Conservation (phyloP, 352 stramenopile genomes). For the Phytophthora pisi region DNA sequence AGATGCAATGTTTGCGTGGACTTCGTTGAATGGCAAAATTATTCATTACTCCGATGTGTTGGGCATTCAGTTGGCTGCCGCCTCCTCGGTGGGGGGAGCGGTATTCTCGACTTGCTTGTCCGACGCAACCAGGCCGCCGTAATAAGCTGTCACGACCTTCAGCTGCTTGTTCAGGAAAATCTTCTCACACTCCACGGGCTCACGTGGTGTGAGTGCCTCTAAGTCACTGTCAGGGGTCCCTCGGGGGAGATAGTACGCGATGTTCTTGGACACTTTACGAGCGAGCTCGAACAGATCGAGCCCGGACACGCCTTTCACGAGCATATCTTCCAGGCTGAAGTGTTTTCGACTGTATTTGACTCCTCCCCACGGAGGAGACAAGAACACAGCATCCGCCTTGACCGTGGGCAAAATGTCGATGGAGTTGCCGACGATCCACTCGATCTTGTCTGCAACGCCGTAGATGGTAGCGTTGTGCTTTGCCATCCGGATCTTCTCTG, state of each 20-base stretch:
- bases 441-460: constrained; percentile 89
- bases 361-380: constrained; percentile 92
- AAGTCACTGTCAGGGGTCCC: constrained; percentile 63
- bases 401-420: constrained; percentile 79
- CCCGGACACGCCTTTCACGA: constrained; percentile 63
- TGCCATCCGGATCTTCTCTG: constrained; percentile 88
- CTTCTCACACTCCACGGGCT: constrained; percentile 76
- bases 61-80: too few species aligned
- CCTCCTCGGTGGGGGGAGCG: too few species aligned
- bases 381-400: constrained; percentile 88
- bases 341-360: constrained; percentile 70
- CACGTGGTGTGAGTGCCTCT: constrained; percentile 50
- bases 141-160: constrained; percentile 87
- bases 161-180: constrained; percentile 82
- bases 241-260: constrained; percentile 86
- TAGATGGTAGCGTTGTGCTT: constrained; percentile 93
- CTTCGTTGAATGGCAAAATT: background rate
- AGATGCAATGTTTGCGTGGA: constrained; percentile 10
- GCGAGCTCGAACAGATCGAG: constrained; percentile 70
- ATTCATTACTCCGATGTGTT: background rate
- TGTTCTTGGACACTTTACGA: constrained; percentile 63
- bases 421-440: constrained; percentile 92
- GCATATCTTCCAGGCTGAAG: constrained; percentile 73
- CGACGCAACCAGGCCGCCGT: constrained; percentile 54
- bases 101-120: background rate